A percentile compares a stretch with the other conserved stretches of the same genome.
Evolutionary conservation across 176 grass and related monocot species (phyloP).

Genomic region (Thalia dealbata): DNA sequence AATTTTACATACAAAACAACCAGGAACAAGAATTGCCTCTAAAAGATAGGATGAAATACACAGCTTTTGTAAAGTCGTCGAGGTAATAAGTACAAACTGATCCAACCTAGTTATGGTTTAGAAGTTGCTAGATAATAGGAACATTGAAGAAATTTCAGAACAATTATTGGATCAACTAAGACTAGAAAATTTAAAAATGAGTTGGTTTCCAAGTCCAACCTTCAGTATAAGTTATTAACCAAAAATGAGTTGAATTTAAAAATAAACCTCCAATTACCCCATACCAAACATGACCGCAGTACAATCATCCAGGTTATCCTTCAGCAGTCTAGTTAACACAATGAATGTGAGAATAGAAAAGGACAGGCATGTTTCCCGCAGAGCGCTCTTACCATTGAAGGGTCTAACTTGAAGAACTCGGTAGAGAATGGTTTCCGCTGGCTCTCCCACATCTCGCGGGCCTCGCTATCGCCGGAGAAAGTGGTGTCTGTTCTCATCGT

Average conservation of each 20-base stretch:
- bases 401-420: conserved; percentile 61
- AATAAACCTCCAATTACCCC: too few relatives aligned
- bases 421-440: conserved; percentile 50
- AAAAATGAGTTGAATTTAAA: too few relatives aligned
- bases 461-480: conserved; percentile 27
- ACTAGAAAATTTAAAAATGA: too few relatives aligned
- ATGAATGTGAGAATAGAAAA: background rate
- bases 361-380: background rate
- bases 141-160: background rate
- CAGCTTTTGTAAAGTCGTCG: too few relatives aligned
- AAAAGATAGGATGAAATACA: background rate
- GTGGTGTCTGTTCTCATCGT: conserved; percentile 26
- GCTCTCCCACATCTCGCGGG: conserved; percentile 58
- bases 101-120: background rate
- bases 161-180: background rate
- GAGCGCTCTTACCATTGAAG: conserved; percentile 36
- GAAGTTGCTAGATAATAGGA: background rate
- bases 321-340: background rate
- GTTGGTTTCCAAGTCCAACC: too few relatives aligned
- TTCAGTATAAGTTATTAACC: too few relatives aligned
- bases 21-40: background rate
- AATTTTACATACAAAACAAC: background rate
- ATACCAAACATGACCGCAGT: too few relatives aligned
- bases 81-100: background rate
- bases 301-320: background rate